These are phyloP conservation scores for Phytophthora capsici DNA, from an alignment of 352 stramenopile genomes.

Conservation along the genomic window DNA sequence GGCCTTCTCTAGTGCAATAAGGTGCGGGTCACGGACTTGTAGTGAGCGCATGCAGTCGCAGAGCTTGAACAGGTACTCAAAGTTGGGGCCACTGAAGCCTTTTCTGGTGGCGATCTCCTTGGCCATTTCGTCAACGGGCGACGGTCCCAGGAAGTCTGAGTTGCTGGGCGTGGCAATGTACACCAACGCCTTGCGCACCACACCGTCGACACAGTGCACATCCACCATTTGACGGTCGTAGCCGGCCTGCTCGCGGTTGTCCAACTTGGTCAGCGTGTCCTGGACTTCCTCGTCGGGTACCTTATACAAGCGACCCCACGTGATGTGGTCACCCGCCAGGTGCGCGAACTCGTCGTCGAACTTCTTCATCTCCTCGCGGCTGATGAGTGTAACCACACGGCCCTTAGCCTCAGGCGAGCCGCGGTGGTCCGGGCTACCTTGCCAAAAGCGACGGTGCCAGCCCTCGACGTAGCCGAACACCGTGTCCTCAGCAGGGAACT, in stretches of 20 bases:
- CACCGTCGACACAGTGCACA: slow-evolving; percentile 77
- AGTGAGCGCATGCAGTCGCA: slow-evolving; percentile 82
- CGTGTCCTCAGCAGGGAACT: slow-evolving; percentile 69
- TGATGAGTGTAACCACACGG: slow-evolving; percentile 89
- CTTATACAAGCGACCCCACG: slow-evolving; percentile 89
- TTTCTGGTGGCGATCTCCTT: slow-evolving; percentile 75
- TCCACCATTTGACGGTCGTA: slow-evolving; percentile 84
- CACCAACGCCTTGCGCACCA: slow-evolving; percentile 71
- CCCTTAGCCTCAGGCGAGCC: slow-evolving; percentile 77
- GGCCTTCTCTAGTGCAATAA: slow-evolving; percentile 74
- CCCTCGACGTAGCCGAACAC: slow-evolving; percentile 82
- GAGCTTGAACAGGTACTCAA: slow-evolving; percentile 87
- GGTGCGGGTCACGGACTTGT: slow-evolving; percentile 76
- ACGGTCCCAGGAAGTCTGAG: slow-evolving; percentile 82
- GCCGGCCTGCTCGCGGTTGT: slow-evolving; percentile 85
- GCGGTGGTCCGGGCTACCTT: slow-evolving; percentile 88
- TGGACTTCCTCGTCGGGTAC: slow-evolving; percentile 81
- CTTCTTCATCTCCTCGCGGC: slow-evolving; percentile 70
- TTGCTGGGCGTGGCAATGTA: slow-evolving; percentile 90
- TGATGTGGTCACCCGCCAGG: slow-evolving; percentile 66
- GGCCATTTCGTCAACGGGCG: slow-evolving; percentile 75
- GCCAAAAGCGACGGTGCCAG: slow-evolving; percentile 90
- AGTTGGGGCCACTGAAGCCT: slow-evolving; percentile 80
- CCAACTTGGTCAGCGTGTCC: slow-evolving; percentile 78
- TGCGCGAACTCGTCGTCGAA: slow-evolving; percentile 81